Base-by-base conservation (phyloP, 179 eudicot species). In the Gypsophila paniculata region DNA sequence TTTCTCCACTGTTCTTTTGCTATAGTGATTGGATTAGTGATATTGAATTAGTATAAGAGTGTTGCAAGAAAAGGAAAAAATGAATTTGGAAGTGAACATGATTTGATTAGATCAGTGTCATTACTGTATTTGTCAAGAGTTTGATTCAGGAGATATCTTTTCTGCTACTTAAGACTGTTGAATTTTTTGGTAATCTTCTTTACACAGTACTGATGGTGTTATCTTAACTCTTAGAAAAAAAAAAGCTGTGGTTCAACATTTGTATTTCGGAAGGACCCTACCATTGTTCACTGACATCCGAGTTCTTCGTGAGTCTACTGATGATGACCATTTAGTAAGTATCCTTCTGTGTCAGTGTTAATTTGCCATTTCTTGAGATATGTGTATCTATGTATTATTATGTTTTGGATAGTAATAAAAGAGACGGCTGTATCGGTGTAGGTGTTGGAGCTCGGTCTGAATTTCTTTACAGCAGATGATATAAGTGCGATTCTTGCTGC, bases 391-490 rank as follows among this genome's bases (percentile, higher is more conserved):
- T 44, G 18, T 11, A 19, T 57, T 14, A n/a, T n/a, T 15, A 44
- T 38, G 25, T 59, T 19, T 61, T 21, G 19, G 25, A 34, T 53
- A 36, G 54, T 11, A 17, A 60, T 22, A 36, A 21, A n/a, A 51
- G 10, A 25, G 57, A 48, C 29, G 23, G n/a, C 42, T 55, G 12
- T 74, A 26, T 69, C 18, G 21, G 76, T 19, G 74, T 79, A 93
- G 98, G 97, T 92, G 55, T 68, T 94, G 81, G 97, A 90, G 82
- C 78, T 85, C 52, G 99, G 99, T n/a, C 71, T 94, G 86, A 90
- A 87, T 81, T 94, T 90, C 74, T 79, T 85, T 69, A 87, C 95
- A n/a, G 96, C 93, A 13, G 96, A 88, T 76, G 99, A 94, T 80
- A 94, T 94, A 97, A 88, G 83, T 70, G 95, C 90, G 48, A 79